Evolutionary conservation across 1,139 yeast species (phyloP).

Genomic region (Yamadazyma conglobata): DNA sequence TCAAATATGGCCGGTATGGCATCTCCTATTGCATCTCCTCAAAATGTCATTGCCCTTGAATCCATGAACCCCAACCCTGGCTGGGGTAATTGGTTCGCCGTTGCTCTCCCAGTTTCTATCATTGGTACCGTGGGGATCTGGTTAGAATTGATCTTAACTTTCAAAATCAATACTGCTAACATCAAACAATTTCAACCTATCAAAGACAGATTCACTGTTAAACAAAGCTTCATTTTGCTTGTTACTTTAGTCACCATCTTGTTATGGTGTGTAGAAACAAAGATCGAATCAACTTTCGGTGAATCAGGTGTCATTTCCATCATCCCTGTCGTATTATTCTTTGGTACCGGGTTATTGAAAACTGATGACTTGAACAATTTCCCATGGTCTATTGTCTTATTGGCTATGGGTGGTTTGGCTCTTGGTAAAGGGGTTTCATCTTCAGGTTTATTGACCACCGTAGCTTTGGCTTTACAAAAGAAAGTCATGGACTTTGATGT

Average conservation of each 20-base stretch:
- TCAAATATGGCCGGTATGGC: slow-evolving; percentile 95
- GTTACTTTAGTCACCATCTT: slow-evolving; percentile 71
- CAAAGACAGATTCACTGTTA: slow-evolving; percentile 65
- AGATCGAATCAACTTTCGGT: slow-evolving; percentile 69
- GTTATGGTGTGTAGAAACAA: slow-evolving; percentile 77
- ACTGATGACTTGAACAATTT: slow-evolving; percentile 89
- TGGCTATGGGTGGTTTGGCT: slow-evolving; percentile 97
- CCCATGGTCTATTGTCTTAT: slow-evolving; percentile 88
- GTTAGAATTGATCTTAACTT: slow-evolving; percentile 64
- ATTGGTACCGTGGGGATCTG: slow-evolving; percentile 65
- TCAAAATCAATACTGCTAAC: slow-evolving; percentile 50
- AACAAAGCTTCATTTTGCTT: slow-evolving; percentile 64
- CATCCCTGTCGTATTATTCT: slow-evolving; percentile 77
- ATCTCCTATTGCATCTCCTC: slow-evolving; percentile 95
- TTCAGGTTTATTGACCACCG: slow-evolving; percentile 76
- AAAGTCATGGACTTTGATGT: slow-evolving; percentile 59
- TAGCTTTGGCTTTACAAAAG: slow-evolving; percentile 66
- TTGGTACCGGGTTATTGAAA: slow-evolving; percentile 80
- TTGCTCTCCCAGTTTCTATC: slow-evolving; percentile 75
- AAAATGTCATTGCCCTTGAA: slow-evolving; percentile 84
- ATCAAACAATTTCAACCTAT: slow-evolving; percentile 59
- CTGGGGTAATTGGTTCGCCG: slow-evolving; percentile 92
- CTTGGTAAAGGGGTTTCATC: slow-evolving; percentile 89
- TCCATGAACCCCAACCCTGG: slow-evolving; percentile 88
- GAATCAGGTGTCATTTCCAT: slow-evolving; percentile 88